Evolutionary conservation across 306 rosid genomes (phyloP).

Genomic region (Prunus mume): DNA sequence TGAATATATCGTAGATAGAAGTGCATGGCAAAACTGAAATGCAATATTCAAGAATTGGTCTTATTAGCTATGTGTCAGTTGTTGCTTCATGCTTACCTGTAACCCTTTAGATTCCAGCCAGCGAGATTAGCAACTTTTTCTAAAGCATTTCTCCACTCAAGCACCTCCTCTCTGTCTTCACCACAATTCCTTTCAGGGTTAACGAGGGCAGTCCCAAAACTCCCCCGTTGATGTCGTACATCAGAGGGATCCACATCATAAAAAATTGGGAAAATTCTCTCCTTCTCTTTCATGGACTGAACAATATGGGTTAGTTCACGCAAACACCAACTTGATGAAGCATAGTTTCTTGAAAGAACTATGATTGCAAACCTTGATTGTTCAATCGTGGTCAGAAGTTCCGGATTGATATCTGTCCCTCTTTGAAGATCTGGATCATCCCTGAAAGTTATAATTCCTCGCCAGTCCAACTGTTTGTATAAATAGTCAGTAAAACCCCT

Average conservation of each 20-base stretch:
- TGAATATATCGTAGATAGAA: too few species aligned
- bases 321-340: neutral
- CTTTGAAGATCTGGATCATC: neutral
- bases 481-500: too few species aligned
- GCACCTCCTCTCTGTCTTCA: too few species aligned
- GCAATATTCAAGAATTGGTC: too few species aligned
- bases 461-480: neutral
- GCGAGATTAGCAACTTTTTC: too few species aligned
- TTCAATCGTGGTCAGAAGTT: neutral
- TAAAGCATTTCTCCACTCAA: too few species aligned
- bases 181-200: neutral
- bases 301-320: neutral
- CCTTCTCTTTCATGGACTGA: neutral
- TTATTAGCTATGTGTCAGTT: too few species aligned
- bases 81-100: too few species aligned
- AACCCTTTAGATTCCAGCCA: too few species aligned
- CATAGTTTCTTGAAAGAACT: neutral
- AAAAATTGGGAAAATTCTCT: neutral
- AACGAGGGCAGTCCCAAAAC: neutral
- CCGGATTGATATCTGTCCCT: neutral
- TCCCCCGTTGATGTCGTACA: neutral
- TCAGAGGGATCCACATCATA: neutral
- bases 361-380: too few species aligned
- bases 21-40: too few species aligned
- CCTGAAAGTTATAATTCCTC: neutral